phyloP scores from a whole-genome alignment of 371 early-diverging fungal genomes.

The Rhizomucor miehei region DNA sequence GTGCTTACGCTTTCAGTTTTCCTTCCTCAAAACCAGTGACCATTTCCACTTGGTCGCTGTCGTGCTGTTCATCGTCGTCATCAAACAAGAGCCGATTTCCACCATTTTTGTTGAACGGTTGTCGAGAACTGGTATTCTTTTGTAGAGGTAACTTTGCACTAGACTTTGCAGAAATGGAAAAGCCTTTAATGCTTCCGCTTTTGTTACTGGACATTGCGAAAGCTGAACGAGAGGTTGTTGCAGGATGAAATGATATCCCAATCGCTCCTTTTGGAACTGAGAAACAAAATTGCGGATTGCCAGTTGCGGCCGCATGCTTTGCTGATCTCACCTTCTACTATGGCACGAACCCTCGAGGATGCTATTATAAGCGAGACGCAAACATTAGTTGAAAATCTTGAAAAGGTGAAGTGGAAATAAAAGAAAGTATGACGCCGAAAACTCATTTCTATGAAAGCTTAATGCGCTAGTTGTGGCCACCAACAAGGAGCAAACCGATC shows the following conservation, averaged over 20 bases:
- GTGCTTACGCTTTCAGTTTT: constrained; percentile 46
- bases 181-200: not conserved
- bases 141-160: constrained; percentile 8
- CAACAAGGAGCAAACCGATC: constrained; percentile 34
- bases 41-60: constrained; percentile 34
- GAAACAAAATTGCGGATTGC: too few species aligned
- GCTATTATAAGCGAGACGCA: constrained; percentile 36
- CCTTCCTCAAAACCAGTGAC: constrained; percentile 56
- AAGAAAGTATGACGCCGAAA: not conserved
- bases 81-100: constrained; percentile 17
- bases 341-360: constrained; percentile 38
- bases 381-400: constrained; percentile 28
- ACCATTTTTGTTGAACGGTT: not conserved
- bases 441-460: constrained; percentile 19
- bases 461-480: constrained; percentile 31
- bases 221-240: too few species aligned
- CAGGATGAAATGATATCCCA: too few species aligned
- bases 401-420: constrained; percentile 20
- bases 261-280: too few species aligned
- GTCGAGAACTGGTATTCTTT: constrained; percentile 9
- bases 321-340: not conserved
- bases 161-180: not conserved
- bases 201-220: too few species aligned
- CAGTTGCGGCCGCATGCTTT: too few species aligned
- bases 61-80: constrained; percentile 45